phyloP scores from a whole-genome alignment of 1,284 basidiomycete genomes.

The Malassezia restricta region DNA sequence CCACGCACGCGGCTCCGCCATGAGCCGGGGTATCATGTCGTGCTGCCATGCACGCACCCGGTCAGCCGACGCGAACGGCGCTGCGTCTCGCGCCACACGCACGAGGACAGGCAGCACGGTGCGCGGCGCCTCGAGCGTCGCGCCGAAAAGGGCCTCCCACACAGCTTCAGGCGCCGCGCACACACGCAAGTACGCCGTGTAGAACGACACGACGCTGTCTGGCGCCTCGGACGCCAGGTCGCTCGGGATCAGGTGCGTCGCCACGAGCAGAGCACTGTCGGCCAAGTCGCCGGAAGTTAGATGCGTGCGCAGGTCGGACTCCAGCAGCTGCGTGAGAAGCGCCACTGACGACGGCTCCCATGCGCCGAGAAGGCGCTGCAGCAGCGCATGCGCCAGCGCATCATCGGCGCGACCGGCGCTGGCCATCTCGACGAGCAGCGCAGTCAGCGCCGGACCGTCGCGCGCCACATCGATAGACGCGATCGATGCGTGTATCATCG shows the following conservation, averaged over 20 bases:
- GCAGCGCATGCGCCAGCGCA: neutral
- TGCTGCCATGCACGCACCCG: neutral
- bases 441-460: neutral
- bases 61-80: neutral
- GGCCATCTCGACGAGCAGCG: neutral
- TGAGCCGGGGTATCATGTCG: neutral
- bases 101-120: conserved; percentile 1
- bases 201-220: neutral
- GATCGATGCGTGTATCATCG: neutral
- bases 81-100: neutral
- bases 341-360: neutral
- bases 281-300: neutral
- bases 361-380: neutral
- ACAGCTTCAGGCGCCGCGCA: neutral
- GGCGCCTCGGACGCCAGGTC: neutral
- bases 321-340: neutral
- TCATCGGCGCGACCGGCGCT: neutral
- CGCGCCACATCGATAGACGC: neutral
- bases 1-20: neutral
- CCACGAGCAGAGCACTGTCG: neutral
- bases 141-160: neutral
- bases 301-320: neutral
- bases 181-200: conserved; percentile 4
- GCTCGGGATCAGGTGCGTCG: neutral
- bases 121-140: neutral